These are phyloP conservation scores for Phytopythium ostracodes DNA, from an alignment of 352 stramenopile genomes.

Conservation along the genomic window DNA sequence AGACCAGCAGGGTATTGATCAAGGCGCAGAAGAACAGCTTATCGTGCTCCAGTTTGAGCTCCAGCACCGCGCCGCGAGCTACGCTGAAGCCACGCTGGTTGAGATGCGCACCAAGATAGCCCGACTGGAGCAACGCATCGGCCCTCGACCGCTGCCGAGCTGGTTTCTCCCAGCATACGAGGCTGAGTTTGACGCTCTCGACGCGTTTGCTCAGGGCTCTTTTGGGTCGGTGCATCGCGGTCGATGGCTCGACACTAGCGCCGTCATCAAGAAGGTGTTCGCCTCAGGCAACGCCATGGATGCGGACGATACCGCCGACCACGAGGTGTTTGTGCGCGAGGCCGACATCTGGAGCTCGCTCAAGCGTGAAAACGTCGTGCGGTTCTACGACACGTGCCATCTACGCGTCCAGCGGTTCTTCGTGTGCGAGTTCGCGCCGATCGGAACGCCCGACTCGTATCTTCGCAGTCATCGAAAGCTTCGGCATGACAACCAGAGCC, in stretches of 20 bases:
- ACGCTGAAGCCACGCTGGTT: background rate
- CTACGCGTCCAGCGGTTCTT: constrained; percentile 11
- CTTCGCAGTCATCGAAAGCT: background rate
- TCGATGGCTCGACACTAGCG: constrained; percentile 23
- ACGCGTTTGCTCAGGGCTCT: constrained; percentile 13
- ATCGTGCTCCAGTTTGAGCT: constrained; percentile 1
- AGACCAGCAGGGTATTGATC: background rate
- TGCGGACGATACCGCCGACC: background rate
- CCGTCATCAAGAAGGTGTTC: constrained; percentile 19
- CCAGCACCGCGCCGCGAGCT: background rate
- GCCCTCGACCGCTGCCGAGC: constrained; percentile 3
- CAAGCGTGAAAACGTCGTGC: constrained; percentile 11
- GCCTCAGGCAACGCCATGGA: background rate
- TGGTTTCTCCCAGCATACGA: constrained; percentile 28
- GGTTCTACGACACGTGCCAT: constrained; percentile 14
- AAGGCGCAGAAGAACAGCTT: background rate
- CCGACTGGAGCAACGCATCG: background rate
- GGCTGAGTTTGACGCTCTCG: constrained; percentile 18
- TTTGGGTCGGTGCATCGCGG: constrained; percentile 26
- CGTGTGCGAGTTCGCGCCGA: constrained; percentile 12
- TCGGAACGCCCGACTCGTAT: constrained; percentile 6
- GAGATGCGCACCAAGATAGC: background rate
- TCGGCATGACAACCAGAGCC: background rate
- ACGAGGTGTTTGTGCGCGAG: constrained; percentile 17
- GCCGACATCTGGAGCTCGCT: constrained; percentile 10